A percentile compares a stretch with the other conserved stretches of the same genome.
phyloP scores from a whole-genome alignment of 2,329 filamentous ascomycete genomes.

The Diaporthe sp. region DNA sequence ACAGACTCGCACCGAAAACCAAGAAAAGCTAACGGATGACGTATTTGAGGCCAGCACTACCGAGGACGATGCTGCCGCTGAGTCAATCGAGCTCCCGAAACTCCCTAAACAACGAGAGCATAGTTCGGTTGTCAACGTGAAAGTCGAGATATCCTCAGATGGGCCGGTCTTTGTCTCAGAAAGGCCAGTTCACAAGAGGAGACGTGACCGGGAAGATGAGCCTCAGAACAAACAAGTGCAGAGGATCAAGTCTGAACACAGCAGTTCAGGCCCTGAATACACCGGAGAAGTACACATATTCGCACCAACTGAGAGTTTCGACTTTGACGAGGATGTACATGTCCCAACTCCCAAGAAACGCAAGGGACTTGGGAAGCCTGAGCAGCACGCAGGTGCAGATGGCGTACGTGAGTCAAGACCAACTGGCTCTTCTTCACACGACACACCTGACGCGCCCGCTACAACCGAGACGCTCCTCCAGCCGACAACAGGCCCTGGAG shows the following conservation, averaged over 20 bases:
- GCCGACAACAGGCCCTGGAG: neutral
- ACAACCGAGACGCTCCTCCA: neutral
- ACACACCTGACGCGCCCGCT: neutral
- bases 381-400: neutral
- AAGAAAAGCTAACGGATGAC: neutral
- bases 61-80: neutral
- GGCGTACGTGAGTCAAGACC: neutral
- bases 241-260: conserved; percentile 59
- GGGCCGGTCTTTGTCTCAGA: conserved; percentile 64
- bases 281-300: conserved; percentile 47
- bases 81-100: conserved; percentile 46
- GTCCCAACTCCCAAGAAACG: conserved; percentile 59
- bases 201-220: conserved; percentile 45
- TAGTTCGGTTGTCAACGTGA: conserved; percentile 48
- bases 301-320: conserved; percentile 68
- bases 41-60: conserved; percentile 13
- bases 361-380: neutral
- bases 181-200: conserved; percentile 62
- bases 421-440: neutral
- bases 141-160: conserved; percentile 68
- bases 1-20: neutral
- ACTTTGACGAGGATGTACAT: conserved; percentile 65
- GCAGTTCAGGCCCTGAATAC: conserved; percentile 47
- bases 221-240: conserved; percentile 43
- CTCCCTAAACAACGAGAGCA: conserved; percentile 42